Evolutionary conservation across 306 rosid genomes (phyloP).

Genomic region (Dicorynia guianensis): DNA sequence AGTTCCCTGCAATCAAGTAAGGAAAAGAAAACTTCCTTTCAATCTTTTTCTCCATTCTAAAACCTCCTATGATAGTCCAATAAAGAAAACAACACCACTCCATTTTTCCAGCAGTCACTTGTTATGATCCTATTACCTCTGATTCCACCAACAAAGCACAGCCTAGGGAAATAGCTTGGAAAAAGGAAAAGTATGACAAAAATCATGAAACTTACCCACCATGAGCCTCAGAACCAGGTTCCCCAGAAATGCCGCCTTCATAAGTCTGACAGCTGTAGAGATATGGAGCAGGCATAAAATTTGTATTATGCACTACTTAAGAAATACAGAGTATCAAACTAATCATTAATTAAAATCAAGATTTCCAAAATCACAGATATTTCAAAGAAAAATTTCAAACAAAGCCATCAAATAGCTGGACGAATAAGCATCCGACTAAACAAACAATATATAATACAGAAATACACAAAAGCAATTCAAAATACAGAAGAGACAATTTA

Average conservation of each 20-base stretch:
- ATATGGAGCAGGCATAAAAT: conserved; percentile 22
- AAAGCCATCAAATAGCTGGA: conserved; percentile 37
- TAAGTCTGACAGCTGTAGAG: conserved; percentile 92
- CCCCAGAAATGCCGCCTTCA: conserved; percentile 97
- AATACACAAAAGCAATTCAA: not conserved
- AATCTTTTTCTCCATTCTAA: not conserved
- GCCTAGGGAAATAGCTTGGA: not conserved
- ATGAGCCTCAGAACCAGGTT: conserved; percentile 97
- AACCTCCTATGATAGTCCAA: not conserved
- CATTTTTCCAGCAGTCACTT: not conserved
- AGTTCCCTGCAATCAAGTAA: not conserved
- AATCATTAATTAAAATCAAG: conserved; percentile 17
- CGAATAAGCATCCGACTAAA: conserved; percentile 8
- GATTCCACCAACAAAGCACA: conserved; percentile 26
- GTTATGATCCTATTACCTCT: not conserved
- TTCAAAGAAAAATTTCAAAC: no score
- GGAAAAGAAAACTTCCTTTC: not conserved
- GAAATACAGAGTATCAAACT: conserved; percentile 3
- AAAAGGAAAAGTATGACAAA: not conserved
- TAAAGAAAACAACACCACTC: not conserved
- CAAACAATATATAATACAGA: conserved; percentile 2
- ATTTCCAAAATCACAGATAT: no score
- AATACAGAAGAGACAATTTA: no score
- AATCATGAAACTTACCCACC: conserved; percentile 82
- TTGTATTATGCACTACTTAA: not conserved